Conservation (phyloP, 805 yeast species). For the Millerozyma acaciae region DNA sequence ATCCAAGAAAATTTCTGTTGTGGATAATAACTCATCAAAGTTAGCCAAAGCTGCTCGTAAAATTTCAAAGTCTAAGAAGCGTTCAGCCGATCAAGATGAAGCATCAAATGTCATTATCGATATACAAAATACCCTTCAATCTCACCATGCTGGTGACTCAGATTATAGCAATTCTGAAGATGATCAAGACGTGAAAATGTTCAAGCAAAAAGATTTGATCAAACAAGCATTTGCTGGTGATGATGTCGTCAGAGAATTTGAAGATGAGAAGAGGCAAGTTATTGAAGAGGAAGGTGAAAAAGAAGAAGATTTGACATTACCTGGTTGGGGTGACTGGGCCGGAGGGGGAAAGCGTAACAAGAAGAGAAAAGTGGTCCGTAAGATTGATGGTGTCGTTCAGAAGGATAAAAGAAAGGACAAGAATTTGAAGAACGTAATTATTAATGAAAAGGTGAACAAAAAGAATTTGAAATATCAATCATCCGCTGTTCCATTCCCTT, state of each 20-base stretch:
- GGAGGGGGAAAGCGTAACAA: slow-evolving; percentile 49
- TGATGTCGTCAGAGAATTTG: slow-evolving; percentile 81
- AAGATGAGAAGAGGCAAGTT: slow-evolving; percentile 65
- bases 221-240: slow-evolving; percentile 97
- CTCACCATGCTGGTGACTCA: slow-evolving; percentile 30
- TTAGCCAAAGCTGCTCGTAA: slow-evolving; percentile 38
- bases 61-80: slow-evolving; percentile 33
- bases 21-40: slow-evolving; percentile 36
- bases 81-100: slow-evolving; percentile 27
- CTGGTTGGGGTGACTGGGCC: slow-evolving; percentile 99
- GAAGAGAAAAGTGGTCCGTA: slow-evolving; percentile 63
- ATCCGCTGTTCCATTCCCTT: slow-evolving; percentile 90
- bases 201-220: slow-evolving; percentile 77
- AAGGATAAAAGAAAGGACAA: slow-evolving; percentile 75
- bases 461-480: slow-evolving; percentile 84
- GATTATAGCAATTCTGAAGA: slow-evolving; percentile 37
- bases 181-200: slow-evolving; percentile 42
- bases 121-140: slow-evolving; percentile 54
- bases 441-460: slow-evolving; percentile 83
- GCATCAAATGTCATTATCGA: slow-evolving; percentile 43
- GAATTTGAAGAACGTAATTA: slow-evolving; percentile 73
- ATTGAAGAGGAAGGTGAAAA: slow-evolving; percentile 80
- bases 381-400: slow-evolving; percentile 70
- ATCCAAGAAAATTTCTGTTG: slow-evolving; percentile 25
- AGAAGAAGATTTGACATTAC: slow-evolving; percentile 78